Base-by-base conservation (phyloP, 2,329 filamentous ascomycete genomes). In the Aspergillus fumigatus region DNA sequence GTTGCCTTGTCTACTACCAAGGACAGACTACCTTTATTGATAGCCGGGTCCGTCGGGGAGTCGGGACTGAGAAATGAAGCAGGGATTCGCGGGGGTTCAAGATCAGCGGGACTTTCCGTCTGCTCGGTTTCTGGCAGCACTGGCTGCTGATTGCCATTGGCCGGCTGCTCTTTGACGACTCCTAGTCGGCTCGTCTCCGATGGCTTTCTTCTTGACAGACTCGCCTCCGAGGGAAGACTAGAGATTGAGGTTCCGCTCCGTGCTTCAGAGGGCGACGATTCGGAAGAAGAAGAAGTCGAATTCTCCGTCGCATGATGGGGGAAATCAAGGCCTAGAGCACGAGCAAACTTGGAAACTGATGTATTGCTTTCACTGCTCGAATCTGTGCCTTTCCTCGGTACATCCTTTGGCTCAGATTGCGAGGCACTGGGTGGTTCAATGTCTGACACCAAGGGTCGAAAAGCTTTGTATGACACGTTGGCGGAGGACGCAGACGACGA, bases 281-380 rank as follows among this genome's bases (percentile, higher is more conserved):
- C 80, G 19, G 82, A 84, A 0, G 88, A 90, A 0, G 85, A 86
- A 0, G 85, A 86, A 26, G 82, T 80, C 1, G 87, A 90, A 58
- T 83, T 81, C 1, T 85, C 84, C 0, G 84, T 76, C 3, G 82
- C 80, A 64, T 89, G 86, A 63, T 88, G 87, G 0, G 84, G 82
- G 63, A 88, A 88, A 35, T 82, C 80, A 0, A 76, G 60, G 26
- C 73, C 74, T 10, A 76, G 59, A 2, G 69, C 70, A 10, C 71
- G 70, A 4, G 73, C 73, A 48, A 76, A 76, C 48, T 71, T 74
- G 4, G 74, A 75, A 11, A 74, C 65, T 0, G 74, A 75, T 6
- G 69, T 59, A 11, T 63, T 67, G 45, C 67, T 63, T 21, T 73
- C 68, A 19, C 64, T 71, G 9, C 62, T 64, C 2, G 70, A 63